Conservation (phyloP, 495 filamentous ascomycete species). For the Penicillium simplicissimum region DNA sequence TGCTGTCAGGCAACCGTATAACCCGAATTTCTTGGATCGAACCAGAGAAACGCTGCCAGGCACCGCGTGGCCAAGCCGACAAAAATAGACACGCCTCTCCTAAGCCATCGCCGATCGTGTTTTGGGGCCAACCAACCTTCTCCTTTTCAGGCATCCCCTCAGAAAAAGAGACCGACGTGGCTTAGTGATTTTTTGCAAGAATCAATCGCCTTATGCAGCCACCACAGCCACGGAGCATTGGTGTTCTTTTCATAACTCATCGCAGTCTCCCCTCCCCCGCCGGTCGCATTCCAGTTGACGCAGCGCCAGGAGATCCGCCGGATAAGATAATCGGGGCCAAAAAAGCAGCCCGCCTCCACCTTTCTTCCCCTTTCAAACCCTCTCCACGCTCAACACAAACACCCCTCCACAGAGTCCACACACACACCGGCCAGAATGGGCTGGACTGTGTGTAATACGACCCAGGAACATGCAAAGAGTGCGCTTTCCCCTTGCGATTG, state of each 20-base stretch:
- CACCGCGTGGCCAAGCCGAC: background rate
- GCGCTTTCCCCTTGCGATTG: conserved; percentile 13
- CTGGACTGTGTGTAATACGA: conserved; percentile 54
- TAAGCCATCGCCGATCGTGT: conserved; percentile 16
- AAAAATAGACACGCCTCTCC: conserved; percentile 18
- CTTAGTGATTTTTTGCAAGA: background rate
- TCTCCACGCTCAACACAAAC: background rate
- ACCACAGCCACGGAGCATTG: background rate
- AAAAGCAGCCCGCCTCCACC: conserved; percentile 9
- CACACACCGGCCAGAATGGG: conserved; percentile 39
- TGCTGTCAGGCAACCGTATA: background rate
- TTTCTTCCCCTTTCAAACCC: conserved; percentile 16
- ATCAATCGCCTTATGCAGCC: background rate
- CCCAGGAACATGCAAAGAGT: conserved; percentile 49
- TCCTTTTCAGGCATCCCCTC: background rate
- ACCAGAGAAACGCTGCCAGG: conserved; percentile 10
- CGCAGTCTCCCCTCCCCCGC: conserved; percentile 1
- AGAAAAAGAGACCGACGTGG: conserved; percentile 4
- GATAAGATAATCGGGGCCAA: conserved; percentile 26
- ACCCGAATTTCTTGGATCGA: background rate
- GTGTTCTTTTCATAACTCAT: background rate
- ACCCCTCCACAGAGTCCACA: too few species aligned
- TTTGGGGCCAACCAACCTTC: background rate
- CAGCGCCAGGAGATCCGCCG: conserved; percentile 26
- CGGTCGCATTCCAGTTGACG: conserved; percentile 3